phyloP scores from a whole-genome alignment of 345 rosid species.

The Cardamine chenopodiifolia region DNA sequence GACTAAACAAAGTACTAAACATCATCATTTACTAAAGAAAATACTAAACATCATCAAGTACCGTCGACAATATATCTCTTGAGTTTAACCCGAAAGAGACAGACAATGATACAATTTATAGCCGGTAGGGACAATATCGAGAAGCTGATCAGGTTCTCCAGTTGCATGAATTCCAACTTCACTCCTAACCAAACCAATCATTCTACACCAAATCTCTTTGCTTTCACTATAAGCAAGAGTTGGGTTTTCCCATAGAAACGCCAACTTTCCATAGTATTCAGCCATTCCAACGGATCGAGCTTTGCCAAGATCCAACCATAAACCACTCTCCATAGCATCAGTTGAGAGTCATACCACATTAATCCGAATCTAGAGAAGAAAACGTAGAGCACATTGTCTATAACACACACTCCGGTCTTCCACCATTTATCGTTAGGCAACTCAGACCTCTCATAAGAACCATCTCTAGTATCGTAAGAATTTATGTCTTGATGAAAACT shows the following conservation, averaged over 20 bases:
- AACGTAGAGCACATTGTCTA: slow-evolving; percentile 23
- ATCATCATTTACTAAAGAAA: background rate
- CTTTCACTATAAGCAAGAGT: background rate
- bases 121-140: background rate
- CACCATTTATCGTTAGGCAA: background rate
- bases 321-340: slow-evolving; percentile 14
- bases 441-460: background rate
- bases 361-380: background rate
- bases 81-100: background rate
- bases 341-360: slow-evolving; percentile 22
- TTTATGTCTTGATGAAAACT: rapidly evolving
- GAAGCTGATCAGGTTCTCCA: background rate
- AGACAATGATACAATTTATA: background rate
- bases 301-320: background rate
- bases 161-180: background rate
- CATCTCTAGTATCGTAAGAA: slow-evolving; percentile 23
- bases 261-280: slow-evolving; percentile 10
- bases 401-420: background rate
- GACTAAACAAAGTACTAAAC: too few relatives aligned
- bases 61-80: background rate
- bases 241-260: slow-evolving; percentile 2
- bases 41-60: too few relatives aligned
- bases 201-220: slow-evolving; percentile 11
- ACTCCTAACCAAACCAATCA: background rate
- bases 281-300: background rate